Conservation (phyloP, 2,329 filamentous ascomycete genomes). For the Colletotrichum lindemuthianum region DNA sequence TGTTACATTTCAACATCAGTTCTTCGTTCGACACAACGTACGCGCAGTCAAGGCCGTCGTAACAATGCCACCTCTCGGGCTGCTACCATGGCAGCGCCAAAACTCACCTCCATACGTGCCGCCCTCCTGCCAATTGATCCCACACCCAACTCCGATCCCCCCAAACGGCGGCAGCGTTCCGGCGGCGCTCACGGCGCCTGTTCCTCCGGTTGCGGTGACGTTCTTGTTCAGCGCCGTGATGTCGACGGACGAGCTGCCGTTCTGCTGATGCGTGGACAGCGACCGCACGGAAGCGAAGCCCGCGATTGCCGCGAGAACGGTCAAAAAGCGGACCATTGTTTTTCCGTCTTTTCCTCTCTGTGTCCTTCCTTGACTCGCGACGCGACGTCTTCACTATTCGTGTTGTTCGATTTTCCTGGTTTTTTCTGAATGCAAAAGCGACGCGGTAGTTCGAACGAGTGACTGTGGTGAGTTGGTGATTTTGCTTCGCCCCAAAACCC, state of each 20-base stretch:
- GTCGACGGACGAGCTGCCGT: not conserved
- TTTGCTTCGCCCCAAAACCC: too few species aligned
- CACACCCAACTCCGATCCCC: slow-evolving; percentile 23
- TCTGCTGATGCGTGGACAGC: not conserved
- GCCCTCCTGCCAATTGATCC: slow-evolving; percentile 26
- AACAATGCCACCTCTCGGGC: too few species aligned
- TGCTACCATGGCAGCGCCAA: too few species aligned
- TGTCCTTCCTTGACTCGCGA: too few species aligned
- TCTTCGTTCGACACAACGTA: not conserved
- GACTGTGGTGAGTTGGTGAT: slow-evolving; percentile 14
- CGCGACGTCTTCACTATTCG: too few species aligned
- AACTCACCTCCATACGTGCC: slow-evolving; percentile 26
- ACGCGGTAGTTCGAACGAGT: slow-evolving; percentile 3
- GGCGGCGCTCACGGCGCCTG: slow-evolving; percentile 27
- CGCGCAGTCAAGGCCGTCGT: too few species aligned
- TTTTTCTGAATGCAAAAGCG: not conserved
- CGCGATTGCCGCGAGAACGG: not conserved
- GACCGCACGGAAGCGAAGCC: slow-evolving; percentile 14
- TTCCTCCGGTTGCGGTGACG: slow-evolving; percentile 17
- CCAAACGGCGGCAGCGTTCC: slow-evolving; percentile 26
- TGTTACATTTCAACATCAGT: not conserved
- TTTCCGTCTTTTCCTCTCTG: too few species aligned
- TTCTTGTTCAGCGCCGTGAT: slow-evolving; percentile 31
- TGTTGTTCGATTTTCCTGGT: too few species aligned
- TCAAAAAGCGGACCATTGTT: slow-evolving; percentile 5